Conservation (phyloP, 139 green algal genomes). For the Trebouxia sp. region DNA sequence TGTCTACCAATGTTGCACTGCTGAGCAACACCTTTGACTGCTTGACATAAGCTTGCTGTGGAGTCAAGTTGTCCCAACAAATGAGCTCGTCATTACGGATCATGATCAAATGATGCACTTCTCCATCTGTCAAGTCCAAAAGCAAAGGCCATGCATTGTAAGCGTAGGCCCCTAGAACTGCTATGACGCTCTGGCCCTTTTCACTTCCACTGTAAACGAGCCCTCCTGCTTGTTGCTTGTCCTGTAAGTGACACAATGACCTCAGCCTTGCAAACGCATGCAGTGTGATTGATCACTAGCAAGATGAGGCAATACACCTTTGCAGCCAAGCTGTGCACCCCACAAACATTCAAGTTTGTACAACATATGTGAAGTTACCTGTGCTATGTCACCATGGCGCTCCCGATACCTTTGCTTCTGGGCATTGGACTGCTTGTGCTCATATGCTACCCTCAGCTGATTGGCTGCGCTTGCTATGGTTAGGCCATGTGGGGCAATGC, state of each 20-base stretch:
- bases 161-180: neutral
- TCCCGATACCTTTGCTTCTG: too few species aligned
- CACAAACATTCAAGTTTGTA: neutral
- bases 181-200: slow-evolving; percentile 6
- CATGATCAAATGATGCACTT: slow-evolving; percentile 17
- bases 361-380: neutral
- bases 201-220: neutral
- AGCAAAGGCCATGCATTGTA: slow-evolving; percentile 20
- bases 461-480: slow-evolving; percentile 7
- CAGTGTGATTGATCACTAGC: neutral
- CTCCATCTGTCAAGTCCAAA: slow-evolving; percentile 6
- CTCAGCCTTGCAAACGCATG: slow-evolving; percentile 8
- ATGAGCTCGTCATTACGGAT: too few species aligned
- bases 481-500: slow-evolving; percentile 10
- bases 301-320: slow-evolving; percentile 4
- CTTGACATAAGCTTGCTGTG: slow-evolving; percentile 18
- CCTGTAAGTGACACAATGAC: neutral
- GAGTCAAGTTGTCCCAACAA: slow-evolving; percentile 18
- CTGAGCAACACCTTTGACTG: neutral
- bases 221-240: neutral
- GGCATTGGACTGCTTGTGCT: slow-evolving; percentile 1
- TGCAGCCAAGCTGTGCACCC: neutral
- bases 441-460: slow-evolving; percentile 2
- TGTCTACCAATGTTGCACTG: neutral
- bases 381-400: neutral